phyloP scores from a whole-genome alignment of 202 grass and related monocot genomes.

The Musa balbisiana region DNA sequence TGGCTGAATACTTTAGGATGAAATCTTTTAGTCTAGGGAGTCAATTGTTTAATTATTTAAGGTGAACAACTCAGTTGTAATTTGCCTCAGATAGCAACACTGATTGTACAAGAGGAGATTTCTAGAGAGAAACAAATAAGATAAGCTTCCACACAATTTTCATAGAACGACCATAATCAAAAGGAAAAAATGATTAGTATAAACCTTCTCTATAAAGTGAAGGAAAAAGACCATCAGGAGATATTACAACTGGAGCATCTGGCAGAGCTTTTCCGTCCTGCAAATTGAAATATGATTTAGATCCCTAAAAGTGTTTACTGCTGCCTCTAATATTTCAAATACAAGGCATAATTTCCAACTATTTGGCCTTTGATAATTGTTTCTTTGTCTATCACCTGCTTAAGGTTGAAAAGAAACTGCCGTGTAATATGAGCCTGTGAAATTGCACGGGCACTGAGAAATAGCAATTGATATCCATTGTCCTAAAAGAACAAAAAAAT shows the following conservation, averaged over 20 bases:
- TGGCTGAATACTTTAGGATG: too few species aligned
- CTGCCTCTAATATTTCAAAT: neutral
- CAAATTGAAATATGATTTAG: slow-evolving; percentile 24
- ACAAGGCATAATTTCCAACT: neutral
- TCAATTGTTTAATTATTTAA: too few species aligned
- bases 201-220: slow-evolving; percentile 98
- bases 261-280: slow-evolving; percentile 96
- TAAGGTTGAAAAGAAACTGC: slow-evolving; percentile 86
- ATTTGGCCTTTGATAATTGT: neutral
- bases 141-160: neutral
- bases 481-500: slow-evolving; percentile 44
- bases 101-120: neutral
- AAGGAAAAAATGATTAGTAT: neutral
- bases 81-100: neutral
- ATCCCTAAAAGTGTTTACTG: neutral
- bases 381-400: slow-evolving; percentile 46
- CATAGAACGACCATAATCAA: neutral
- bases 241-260: slow-evolving; percentile 94
- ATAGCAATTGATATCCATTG: slow-evolving; percentile 94
- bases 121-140: neutral
- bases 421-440: slow-evolving; percentile 87
- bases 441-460: slow-evolving; percentile 86
- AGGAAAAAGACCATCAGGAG: slow-evolving; percentile 90
- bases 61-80: too few species aligned
- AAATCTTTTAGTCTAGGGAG: too few species aligned